phyloP scores from a whole-genome alignment of 345 rosid genomes.

The Eucalyptus sideroxylon region DNA sequence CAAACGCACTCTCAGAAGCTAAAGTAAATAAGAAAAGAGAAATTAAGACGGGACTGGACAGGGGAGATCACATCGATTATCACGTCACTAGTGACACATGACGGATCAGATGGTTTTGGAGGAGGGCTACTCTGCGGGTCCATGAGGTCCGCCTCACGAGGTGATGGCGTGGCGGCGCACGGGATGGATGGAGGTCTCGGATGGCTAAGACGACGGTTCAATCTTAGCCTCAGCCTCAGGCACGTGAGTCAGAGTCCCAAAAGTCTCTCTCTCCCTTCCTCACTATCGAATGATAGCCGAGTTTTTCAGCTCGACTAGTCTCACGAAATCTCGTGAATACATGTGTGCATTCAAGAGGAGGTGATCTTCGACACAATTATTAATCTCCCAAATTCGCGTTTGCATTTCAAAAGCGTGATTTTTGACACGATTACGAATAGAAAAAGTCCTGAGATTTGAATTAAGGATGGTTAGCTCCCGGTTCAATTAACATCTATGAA shows the following conservation, averaged over 20 bases:
- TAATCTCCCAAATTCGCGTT: neutral
- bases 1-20: neutral
- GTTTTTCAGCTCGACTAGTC: neutral
- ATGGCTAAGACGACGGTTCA: neutral
- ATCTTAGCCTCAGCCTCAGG: neutral
- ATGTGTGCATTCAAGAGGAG: neutral
- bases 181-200: neutral
- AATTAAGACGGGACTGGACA: neutral
- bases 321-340: neutral
- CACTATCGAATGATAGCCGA: neutral
- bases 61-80: neutral
- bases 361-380: too few relatives aligned
- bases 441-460: accelerated
- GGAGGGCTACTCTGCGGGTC: neutral
- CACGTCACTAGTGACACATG: neutral
- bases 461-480: too few relatives aligned
- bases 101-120: neutral
- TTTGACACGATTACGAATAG: accelerated
- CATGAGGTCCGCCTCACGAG: neutral
- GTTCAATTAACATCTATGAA: too few relatives aligned
- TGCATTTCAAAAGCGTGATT: accelerated
- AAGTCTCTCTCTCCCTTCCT: neutral
- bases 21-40: neutral
- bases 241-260: accelerated
- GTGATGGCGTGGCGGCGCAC: neutral